Conservation (phyloP, 306 rosid species). For the Abrus precatorius region DNA sequence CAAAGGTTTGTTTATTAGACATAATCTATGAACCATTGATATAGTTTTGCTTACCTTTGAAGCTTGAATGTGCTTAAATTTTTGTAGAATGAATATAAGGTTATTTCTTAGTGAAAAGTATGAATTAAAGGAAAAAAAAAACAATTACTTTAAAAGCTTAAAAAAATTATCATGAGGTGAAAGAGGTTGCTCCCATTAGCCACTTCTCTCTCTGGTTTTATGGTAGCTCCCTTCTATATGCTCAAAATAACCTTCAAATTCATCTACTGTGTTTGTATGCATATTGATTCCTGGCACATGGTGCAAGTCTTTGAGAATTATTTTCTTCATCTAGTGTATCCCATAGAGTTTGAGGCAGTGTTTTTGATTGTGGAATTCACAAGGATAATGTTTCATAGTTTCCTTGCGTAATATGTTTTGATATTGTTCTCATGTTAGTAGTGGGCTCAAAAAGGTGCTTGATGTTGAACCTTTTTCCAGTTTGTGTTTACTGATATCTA, state of each 20-base stretch:
- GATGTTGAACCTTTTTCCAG: slow-evolving; percentile 13
- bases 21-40: slow-evolving; percentile 20
- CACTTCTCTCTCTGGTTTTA: slow-evolving; percentile 5
- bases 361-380: slow-evolving; percentile 14
- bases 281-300: slow-evolving; percentile 5
- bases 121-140: background rate
- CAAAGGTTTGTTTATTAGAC: slow-evolving; percentile 69
- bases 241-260: slow-evolving; percentile 7
- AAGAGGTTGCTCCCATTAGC: slow-evolving; percentile 2
- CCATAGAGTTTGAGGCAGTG: slow-evolving; percentile 1
- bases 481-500: slow-evolving; percentile 23
- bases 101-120: background rate
- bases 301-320: slow-evolving; percentile 2
- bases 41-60: slow-evolving; percentile 10
- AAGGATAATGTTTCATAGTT: slow-evolving; percentile 20
- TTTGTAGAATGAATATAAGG: slow-evolving; percentile 22
- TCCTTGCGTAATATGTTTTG: background rate
- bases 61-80: slow-evolving; percentile 14
- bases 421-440: background rate
- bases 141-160: background rate
- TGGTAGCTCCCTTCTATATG: background rate
- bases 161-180: slow-evolving; percentile 2
- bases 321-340: background rate
- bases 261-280: background rate
- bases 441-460: slow-evolving; percentile 6